Evolutionary conservation across 495 filamentous ascomycete species (phyloP).

Genomic region (Tuber umbilicatum): DNA sequence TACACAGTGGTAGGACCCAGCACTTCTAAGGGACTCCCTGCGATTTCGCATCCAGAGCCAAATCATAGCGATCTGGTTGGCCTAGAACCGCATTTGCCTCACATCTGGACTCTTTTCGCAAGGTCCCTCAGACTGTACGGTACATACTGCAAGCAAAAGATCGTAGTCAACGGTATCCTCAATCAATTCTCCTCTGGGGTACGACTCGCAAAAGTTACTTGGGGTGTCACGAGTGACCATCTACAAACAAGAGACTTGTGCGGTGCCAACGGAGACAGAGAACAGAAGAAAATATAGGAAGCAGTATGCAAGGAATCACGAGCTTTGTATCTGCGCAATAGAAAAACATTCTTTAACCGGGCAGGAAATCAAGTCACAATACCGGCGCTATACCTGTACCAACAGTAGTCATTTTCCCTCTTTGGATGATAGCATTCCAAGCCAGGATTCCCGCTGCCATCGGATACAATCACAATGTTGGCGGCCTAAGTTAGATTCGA

Average conservation of each 20-base stretch:
- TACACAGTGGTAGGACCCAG: background rate
- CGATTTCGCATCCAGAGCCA: background rate
- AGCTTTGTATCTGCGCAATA: background rate
- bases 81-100: background rate
- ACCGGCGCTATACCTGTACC: no score
- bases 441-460: background rate
- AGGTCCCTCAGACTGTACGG: background rate
- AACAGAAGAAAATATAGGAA: background rate
- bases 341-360: background rate
- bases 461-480: background rate
- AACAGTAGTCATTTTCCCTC: background rate
- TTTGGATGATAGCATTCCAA: background rate
- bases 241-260: background rate
- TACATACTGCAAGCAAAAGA: background rate
- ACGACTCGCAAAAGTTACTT: background rate
- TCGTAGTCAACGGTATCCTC: background rate
- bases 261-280: background rate
- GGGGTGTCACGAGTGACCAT: background rate
- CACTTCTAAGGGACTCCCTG: background rate
- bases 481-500: background rate
- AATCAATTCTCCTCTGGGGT: background rate
- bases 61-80: background rate
- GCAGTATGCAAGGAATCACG: background rate
- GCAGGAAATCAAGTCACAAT: background rate
- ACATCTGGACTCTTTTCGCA: background rate